Evolutionary conservation across 345 rosid genomes (phyloP), one percentile per base, ranked within the genome.

Genomic region (Arabidopsis suecica): DNA sequence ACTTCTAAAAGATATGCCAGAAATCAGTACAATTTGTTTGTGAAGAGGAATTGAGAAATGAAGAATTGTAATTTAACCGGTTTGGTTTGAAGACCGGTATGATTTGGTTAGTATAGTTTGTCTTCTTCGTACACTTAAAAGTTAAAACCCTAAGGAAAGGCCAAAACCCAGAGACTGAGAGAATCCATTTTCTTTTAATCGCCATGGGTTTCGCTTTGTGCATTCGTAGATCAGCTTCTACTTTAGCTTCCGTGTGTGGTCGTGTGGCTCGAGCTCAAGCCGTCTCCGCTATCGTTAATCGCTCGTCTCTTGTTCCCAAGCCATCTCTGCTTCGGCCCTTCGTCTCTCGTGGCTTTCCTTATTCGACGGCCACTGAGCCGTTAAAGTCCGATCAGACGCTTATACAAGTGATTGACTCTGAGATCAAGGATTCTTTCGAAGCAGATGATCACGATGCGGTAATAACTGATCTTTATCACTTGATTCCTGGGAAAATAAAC

Each of bases 361-460:
- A 69, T 78, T 85, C 91, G 34, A 79, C 86, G 18, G 87, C 77
- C 37, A 28, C 80, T 32, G 55, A 53, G 7, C 71, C 72, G 36
- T 74, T 83, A 47, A 60, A 79, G 53, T 81, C 91, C 25, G 85
- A 83, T 55, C 88, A 84, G 74, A 77, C 86, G 23, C 91, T 91
- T 53, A 69, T 86, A 61, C 87, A 79, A 14, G 82, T 84, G 59
- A 78, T 94, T 20, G 88, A 89, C 7, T 79, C 88, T 25, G 97
- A 91, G 77, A 83, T 89, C 81, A 78, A 82, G 58, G 75, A 79
- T 45, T 82, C 89, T 45, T 58, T 71, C 73, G 90, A 89, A 64
- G 61, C 80, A n/a, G 91, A 84, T 50, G 86, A 81, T 11, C 75
- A 79, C 18, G 78, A 58, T 81, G 89, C 86, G 60, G 72, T 78